Conservation (phyloP, 768 basidiomycete species). For the Boletus coccyginus region DNA sequence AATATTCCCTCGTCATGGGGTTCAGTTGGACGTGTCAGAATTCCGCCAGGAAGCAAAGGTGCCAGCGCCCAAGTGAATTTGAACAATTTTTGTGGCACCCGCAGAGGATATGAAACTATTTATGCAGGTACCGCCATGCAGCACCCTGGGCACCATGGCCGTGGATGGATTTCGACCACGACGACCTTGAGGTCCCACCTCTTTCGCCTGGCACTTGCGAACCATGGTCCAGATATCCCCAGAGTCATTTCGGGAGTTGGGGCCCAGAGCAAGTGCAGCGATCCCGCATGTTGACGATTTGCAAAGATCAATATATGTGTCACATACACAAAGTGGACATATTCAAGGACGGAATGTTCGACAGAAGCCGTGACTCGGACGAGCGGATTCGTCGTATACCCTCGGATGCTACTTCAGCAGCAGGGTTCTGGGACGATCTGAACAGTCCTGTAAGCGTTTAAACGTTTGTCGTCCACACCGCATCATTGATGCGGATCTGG, state of each 20-base stretch:
- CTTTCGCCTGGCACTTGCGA: neutral
- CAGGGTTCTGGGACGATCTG: constrained; percentile 30
- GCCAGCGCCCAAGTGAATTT: constrained; percentile 25
- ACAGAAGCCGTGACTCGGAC: constrained; percentile 4
- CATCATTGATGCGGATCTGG: neutral
- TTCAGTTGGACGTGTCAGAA: constrained; percentile 12
- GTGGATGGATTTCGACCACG: constrained; percentile 36
- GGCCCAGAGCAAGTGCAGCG: constrained; percentile 39
- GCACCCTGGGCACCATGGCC: constrained; percentile 42
- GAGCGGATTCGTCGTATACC: constrained; percentile 10
- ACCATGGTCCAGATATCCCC: constrained; percentile 43
- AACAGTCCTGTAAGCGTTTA: constrained; percentile 20
- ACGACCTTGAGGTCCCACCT: constrained; percentile 10
- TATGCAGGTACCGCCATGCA: constrained; percentile 34
- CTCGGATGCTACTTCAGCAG: constrained; percentile 6
- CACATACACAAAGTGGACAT: constrained; percentile 25
- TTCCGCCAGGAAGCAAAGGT: constrained; percentile 8
- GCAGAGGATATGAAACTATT: constrained; percentile 17
- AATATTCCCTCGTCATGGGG: neutral
- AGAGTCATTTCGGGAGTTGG: constrained; percentile 56
- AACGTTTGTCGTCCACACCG: neutral
- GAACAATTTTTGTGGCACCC: neutral
- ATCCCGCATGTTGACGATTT: constrained; percentile 33
- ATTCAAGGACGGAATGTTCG: constrained; percentile 12
- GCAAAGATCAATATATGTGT: constrained; percentile 10